phyloP scores from a whole-genome alignment of 257 asterid species.

The Solanum arcanum region DNA sequence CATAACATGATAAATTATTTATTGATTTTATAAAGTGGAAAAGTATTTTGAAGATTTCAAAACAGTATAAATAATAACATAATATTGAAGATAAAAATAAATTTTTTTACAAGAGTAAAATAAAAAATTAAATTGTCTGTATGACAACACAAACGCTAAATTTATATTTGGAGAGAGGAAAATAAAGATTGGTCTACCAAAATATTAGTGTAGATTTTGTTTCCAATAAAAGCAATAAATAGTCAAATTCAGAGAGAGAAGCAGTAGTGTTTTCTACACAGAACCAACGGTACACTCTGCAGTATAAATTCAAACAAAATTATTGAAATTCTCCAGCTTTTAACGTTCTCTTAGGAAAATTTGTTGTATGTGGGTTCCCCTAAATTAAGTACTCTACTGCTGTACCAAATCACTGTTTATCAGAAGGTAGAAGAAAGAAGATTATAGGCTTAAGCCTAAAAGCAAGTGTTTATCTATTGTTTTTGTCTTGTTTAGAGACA shows the following conservation, averaged over 20 bases:
- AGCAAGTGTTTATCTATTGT: neutral
- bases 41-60: too few relatives aligned
- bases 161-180: too few relatives aligned
- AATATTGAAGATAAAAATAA: too few relatives aligned
- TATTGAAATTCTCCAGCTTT: neutral
- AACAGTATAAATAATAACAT: too few relatives aligned
- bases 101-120: too few relatives aligned
- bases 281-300: neutral
- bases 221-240: neutral
- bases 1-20: too few relatives aligned
- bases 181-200: too few relatives aligned
- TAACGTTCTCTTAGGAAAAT: neutral
- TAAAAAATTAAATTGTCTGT: too few relatives aligned
- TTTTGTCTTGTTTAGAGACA: neutral
- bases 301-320: neutral
- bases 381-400: neutral
- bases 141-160: too few relatives aligned
- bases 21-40: too few relatives aligned
- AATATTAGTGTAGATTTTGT: neutral
- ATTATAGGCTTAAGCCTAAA: neutral
- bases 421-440: neutral
- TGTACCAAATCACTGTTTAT: neutral
- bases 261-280: neutral
- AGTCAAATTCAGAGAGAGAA: neutral
- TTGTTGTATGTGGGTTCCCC: neutral